These are phyloP conservation scores for Candida multigemmis DNA, from an alignment of 805 yeast genomes.

Conservation along the genomic window DNA sequence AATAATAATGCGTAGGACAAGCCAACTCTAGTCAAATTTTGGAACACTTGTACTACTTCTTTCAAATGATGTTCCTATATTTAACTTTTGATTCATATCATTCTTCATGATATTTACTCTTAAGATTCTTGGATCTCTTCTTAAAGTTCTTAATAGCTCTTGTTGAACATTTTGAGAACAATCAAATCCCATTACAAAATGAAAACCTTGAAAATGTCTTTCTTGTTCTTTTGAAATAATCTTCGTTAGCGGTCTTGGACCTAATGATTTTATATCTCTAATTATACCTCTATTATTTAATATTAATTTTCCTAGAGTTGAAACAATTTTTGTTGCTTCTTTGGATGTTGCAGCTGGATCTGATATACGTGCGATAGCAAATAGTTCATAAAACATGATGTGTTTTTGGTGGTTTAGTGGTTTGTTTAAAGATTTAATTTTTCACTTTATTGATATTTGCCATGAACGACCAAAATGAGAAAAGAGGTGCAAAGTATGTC, in stretches of 20 bases:
- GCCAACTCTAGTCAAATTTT: too few relatives aligned
- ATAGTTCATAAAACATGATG: slow-evolving; percentile 77
- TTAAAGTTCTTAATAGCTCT: slow-evolving; percentile 71
- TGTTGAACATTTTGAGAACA: slow-evolving; percentile 79
- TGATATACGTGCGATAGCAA: slow-evolving; percentile 79
- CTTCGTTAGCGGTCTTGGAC: slow-evolving; percentile 70
- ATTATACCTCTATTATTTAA: slow-evolving; percentile 92
- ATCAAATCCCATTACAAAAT: slow-evolving; percentile 81
- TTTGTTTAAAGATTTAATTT: too few relatives aligned
- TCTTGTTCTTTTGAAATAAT: slow-evolving; percentile 81
- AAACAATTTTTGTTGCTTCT: slow-evolving; percentile 34
- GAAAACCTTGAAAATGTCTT: slow-evolving; percentile 82
- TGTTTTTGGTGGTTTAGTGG: slow-evolving; percentile 1
- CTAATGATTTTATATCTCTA: slow-evolving; percentile 72
- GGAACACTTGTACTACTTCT: slow-evolving; percentile 18
- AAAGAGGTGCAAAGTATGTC: too few relatives aligned
- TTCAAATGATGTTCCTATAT: slow-evolving; percentile 49
- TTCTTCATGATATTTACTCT: slow-evolving; percentile 67
- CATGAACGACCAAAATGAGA: too few relatives aligned
- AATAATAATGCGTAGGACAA: too few relatives aligned
- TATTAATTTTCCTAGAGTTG: slow-evolving; percentile 73
- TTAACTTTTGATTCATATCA: slow-evolving; percentile 41
- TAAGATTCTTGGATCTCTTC: slow-evolving; percentile 85
- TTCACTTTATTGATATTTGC: too few relatives aligned
- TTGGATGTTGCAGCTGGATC: slow-evolving; percentile 38